phyloP scores from a whole-genome alignment of 129 eudicot species.

The Scalesia atractyloides region DNA sequence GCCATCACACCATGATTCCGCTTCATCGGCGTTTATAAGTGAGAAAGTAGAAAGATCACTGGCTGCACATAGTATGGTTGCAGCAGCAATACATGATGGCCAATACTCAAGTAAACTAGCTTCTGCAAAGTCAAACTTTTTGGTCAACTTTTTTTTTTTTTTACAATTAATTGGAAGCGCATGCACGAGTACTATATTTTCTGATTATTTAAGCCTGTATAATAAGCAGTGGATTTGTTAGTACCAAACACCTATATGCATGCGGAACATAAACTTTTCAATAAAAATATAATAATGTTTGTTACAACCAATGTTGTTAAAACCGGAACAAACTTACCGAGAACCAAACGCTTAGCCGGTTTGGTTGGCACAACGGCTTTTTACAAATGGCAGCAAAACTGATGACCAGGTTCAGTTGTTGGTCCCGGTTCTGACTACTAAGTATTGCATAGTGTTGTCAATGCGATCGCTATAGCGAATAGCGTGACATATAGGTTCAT shows the following conservation, averaged over 20 bases:
- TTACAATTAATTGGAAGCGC: conserved; percentile 16
- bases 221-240: conserved; percentile 25
- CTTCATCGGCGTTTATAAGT: conserved; percentile 65
- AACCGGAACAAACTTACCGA: too few relatives aligned
- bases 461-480: too few relatives aligned
- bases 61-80: conserved; percentile 85
- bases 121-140: conserved; percentile 48
- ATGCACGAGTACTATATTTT: conserved; percentile 21
- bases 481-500: too few relatives aligned
- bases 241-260: conserved; percentile 39
- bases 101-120: conserved; percentile 71
- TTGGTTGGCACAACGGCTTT: too few relatives aligned
- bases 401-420: too few relatives aligned
- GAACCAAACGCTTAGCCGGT: too few relatives aligned
- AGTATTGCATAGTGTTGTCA: too few relatives aligned
- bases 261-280: conserved; percentile 25
- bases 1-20: conserved; percentile 88
- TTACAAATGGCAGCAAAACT: too few relatives aligned
- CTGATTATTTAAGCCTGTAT: conserved; percentile 14
- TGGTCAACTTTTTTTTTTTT: conserved; percentile 35
- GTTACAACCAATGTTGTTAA: too few relatives aligned
- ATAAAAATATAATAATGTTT: background rate
- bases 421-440: too few relatives aligned
- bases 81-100: conserved; percentile 96
- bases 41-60: conserved; percentile 76